These are phyloP conservation scores for Backusella circina DNA, from an alignment of 192 early-diverging fungal genomes.

Conservation along the genomic window DNA sequence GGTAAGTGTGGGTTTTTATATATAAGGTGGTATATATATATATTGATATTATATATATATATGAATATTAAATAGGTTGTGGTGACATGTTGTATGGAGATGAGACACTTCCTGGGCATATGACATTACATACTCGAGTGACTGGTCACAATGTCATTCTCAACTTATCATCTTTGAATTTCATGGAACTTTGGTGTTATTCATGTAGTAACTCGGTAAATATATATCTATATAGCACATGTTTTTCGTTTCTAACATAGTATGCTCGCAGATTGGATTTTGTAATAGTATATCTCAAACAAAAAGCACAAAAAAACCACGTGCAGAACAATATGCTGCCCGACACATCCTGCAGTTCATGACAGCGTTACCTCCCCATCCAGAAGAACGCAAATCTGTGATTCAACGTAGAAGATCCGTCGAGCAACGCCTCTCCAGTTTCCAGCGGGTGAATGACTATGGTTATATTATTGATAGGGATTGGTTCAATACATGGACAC, in stretches of 20 bases:
- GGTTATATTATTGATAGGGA: neutral
- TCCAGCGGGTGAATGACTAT: neutral
- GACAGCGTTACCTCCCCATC: neutral
- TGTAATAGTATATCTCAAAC: neutral
- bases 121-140: neutral
- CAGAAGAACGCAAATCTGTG: neutral
- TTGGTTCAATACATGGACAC: neutral
- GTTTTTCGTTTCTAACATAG: neutral
- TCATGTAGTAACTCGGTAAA: neutral
- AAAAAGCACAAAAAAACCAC: neutral
- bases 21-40: neutral
- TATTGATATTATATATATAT: neutral
- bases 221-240: neutral
- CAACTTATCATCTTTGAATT: neutral
- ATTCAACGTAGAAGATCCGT: neutral
- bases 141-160: neutral
- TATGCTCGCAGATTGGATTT: neutral
- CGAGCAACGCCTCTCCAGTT: neutral
- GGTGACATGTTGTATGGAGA: neutral
- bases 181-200: constrained; percentile 10
- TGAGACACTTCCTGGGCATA: neutral
- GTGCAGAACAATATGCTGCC: neutral
- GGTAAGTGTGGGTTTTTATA: neutral
- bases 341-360: neutral
- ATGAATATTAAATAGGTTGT: neutral